phyloP scores from a whole-genome alignment of 106 monocot genomes.

The Dioscorea alata region DNA sequence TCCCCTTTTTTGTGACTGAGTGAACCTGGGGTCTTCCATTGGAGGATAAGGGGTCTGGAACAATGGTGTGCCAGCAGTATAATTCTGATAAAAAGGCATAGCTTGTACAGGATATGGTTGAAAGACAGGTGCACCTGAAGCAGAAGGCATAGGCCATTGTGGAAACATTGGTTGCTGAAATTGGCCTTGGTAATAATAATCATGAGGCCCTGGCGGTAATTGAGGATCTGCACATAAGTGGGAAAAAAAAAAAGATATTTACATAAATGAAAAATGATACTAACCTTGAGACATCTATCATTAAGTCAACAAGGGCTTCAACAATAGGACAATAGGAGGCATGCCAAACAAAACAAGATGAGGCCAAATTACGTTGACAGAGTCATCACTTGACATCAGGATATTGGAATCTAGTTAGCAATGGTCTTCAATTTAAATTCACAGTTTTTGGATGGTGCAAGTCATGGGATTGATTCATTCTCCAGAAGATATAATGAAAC shows the following conservation, averaged over 20 bases:
- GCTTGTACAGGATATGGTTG: conserved; percentile 70
- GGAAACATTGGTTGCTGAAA: conserved; percentile 53
- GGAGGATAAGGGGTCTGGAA: conserved; percentile 59
- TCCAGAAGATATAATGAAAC: no score
- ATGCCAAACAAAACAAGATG: no score
- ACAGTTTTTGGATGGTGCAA: no score
- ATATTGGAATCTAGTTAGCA: no score
- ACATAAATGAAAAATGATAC: no score
- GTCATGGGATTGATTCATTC: no score
- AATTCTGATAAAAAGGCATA: conserved; percentile 83
- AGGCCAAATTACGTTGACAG: no score
- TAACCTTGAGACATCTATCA: no score
- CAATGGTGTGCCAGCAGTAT: conserved; percentile 44
- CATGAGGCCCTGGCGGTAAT: conserved; percentile 8
- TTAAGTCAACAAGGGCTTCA: no score
- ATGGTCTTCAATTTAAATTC: no score
- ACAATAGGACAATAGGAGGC: no score
- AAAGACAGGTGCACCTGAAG: conserved; percentile 33
- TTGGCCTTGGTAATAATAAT: conserved; percentile 30
- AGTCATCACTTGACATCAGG: no score
- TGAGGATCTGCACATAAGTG: conserved; percentile 13
- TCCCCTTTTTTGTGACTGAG: conserved; percentile 16
- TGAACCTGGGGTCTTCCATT: conserved; percentile 40
- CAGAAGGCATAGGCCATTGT: conserved; percentile 74
- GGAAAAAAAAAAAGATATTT: not conserved